Conservation (phyloP, 441 rosid species). For the Adansonia gregorii region DNA sequence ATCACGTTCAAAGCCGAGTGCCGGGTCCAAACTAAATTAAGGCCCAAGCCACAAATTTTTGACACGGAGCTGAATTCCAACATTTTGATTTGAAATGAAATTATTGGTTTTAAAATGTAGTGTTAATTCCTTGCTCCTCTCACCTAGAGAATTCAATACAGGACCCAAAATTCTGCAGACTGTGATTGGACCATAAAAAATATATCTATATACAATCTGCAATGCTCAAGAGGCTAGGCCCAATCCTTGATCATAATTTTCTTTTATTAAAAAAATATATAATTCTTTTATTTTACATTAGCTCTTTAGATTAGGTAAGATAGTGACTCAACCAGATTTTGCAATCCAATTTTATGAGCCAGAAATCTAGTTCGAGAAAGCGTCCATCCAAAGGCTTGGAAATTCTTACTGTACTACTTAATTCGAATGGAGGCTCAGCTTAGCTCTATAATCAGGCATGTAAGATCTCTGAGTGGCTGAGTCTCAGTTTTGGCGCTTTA, state of each 20-base stretch:
- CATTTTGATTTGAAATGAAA: background rate
- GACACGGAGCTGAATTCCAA: background rate
- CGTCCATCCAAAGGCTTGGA: background rate
- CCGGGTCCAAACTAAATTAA: no score
- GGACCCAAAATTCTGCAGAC: background rate
- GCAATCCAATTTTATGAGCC: background rate
- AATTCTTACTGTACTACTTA: no score
- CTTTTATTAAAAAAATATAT: background rate
- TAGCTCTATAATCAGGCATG: background rate
- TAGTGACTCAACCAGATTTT: background rate
- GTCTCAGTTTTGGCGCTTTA: background rate
- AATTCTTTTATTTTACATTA: no score
- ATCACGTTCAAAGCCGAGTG: background rate
- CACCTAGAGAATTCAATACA: background rate
- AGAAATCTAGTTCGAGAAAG: background rate
- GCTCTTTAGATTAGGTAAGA: background rate
- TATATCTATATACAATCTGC: background rate
- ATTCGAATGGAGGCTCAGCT: no score
- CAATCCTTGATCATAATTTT: background rate
- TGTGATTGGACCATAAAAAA: background rate
- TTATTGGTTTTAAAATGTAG: background rate
- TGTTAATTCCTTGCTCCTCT: background rate
- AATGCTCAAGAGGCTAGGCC: background rate
- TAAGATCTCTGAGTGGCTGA: background rate
- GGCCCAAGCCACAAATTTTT: background rate